Base-by-base conservation (phyloP, 371 early-diverging fungal species). In the Phascolomyces articulosus region DNA sequence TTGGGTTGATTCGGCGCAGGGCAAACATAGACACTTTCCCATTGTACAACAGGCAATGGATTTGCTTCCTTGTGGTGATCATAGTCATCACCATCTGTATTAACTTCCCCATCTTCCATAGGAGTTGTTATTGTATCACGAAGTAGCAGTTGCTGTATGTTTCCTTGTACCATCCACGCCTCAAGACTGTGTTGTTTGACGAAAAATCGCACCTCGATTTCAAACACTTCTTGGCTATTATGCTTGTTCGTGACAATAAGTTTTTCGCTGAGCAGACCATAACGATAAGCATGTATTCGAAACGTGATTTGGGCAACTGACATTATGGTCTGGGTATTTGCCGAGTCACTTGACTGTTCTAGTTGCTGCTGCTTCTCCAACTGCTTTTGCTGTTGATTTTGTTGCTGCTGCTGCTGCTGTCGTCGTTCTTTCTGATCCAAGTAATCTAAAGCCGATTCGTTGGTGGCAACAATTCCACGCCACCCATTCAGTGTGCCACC, bases 191-290 rank as follows among this genome's bases (percentile, higher is more conserved):
- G 76, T 29, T 74, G 75, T 51, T 91, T 90, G 20, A 89, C 88
- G 77, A 91, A 91, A 8, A 90, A 69, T 8, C 88, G 83, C 4
- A 91, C 82, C 62, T 88, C 86, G 58, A 92, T 83, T 40, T 80
- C 78, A 65, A 90, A 78, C 27, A 79, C 74, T 60, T 92, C 90
- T 28, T 80, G 76, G 18, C 88, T 82, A 62, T 93, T 91, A 72
- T 91, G 85, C 59, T 84, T 72, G 78, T 95, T 95, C 24, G 83
- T 84, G 4, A 90, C 85, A 51, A 80, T 64, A 20, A 93, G 74
- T 8, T 78, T 78, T 44, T 91, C 90, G 13, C 77, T 80, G 34
- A 88, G 71, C 10, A 90, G 67, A 1, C 93, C 95, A 58, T 85
- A 84, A 4, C 81, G 78, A 13, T 83, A 70, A 7, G 87, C 76